These are phyloP conservation scores for Leucogyrophana mollusca DNA, from an alignment of 768 basidiomycete species.

Conservation along the genomic window DNA sequence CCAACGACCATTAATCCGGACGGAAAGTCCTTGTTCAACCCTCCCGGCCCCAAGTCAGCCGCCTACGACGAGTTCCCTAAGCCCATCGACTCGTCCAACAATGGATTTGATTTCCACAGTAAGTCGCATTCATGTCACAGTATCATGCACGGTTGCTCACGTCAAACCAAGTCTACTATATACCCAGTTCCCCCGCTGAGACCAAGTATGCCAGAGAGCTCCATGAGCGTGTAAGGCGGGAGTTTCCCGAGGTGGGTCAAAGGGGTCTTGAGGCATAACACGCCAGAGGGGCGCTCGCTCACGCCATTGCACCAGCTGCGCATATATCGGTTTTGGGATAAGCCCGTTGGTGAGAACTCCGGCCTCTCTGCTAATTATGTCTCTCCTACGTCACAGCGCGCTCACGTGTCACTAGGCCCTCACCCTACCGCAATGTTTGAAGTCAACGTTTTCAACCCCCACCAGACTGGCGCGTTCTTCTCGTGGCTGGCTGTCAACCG, in stretches of 20 bases:
- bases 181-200: slow-evolving; percentile 43
- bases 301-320: slow-evolving; percentile 42
- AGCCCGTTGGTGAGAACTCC: slow-evolving; percentile 55
- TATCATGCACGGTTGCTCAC: background rate
- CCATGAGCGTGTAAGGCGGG: slow-evolving; percentile 56
- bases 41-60: slow-evolving; percentile 42
- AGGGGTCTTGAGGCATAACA: background rate
- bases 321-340: slow-evolving; percentile 62
- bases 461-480: slow-evolving; percentile 68
- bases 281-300: background rate
- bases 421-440: slow-evolving; percentile 76
- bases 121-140: slow-evolving; percentile 20
- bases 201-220: slow-evolving; percentile 50
- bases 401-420: slow-evolving; percentile 40
- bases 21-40: slow-evolving; percentile 56
- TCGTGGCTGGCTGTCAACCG: slow-evolving; percentile 66
- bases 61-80: slow-evolving; percentile 55
- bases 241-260: slow-evolving; percentile 62
- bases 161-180: slow-evolving; percentile 57
- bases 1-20: slow-evolving; percentile 48
- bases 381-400: background rate
- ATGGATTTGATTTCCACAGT: slow-evolving; percentile 78
- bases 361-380: background rate
- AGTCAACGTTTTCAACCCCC: slow-evolving; percentile 64
- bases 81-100: slow-evolving; percentile 50